phyloP scores from a whole-genome alignment of 202 grass and related monocot species.

The Alloteropsis angusta region DNA sequence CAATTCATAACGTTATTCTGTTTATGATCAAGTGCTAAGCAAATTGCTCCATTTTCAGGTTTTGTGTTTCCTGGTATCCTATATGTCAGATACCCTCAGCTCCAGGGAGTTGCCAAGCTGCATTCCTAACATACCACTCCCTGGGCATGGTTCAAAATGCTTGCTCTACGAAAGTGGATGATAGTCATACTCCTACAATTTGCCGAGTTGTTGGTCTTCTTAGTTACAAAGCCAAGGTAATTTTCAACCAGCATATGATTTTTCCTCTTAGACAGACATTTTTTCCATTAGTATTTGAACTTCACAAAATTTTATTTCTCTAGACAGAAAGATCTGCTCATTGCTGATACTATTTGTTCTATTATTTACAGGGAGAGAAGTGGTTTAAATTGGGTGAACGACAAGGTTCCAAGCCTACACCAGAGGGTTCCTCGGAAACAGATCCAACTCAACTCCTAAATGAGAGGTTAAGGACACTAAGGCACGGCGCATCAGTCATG shows the following conservation, averaged over 20 bases:
- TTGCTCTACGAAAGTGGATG: not conserved
- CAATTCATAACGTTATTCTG: not conserved
- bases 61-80: constrained; percentile 42
- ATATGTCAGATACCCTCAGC: not conserved
- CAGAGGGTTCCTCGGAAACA: not conserved
- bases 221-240: constrained; percentile 31
- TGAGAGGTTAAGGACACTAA: constrained; percentile 35
- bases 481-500: constrained; percentile 22
- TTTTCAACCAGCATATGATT: not conserved
- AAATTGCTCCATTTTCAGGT: constrained; percentile 12
- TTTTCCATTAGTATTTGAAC: not conserved
- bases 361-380: constrained; percentile 27
- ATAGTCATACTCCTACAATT: not conserved
- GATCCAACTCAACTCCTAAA: constrained; percentile 20
- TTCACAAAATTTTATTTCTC: not conserved
- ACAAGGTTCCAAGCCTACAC: not conserved
- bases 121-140: constrained; percentile 45
- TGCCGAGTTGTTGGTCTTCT: constrained; percentile 34
- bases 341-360: too few relatives aligned
- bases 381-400: constrained; percentile 22
- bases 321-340: too few relatives aligned
- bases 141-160: constrained; percentile 26
- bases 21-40: not conserved
- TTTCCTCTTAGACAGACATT: too few relatives aligned
- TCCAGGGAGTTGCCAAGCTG: not conserved